These are phyloP conservation scores for Coriolopsis trogii DNA, from an alignment of 1,284 basidiomycete species.

Conservation along the genomic window DNA sequence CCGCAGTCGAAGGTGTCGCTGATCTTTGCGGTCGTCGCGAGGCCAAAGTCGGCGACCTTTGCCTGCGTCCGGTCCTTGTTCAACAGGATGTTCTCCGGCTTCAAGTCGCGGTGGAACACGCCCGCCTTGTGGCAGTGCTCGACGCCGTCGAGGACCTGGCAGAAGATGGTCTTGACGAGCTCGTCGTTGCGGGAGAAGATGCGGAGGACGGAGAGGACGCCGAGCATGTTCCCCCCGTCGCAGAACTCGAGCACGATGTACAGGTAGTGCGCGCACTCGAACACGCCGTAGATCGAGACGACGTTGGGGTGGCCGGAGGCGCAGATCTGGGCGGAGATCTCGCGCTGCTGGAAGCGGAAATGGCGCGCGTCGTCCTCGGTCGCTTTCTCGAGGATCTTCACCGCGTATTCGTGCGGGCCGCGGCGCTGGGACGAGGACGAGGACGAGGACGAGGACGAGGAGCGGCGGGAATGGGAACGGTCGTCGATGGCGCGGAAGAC, in stretches of 20 bases:
- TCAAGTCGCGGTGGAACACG: conserved; percentile 72
- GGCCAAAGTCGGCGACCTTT: conserved; percentile 66
- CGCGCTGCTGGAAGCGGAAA: conserved; percentile 29
- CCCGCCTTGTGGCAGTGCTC: conserved; percentile 59
- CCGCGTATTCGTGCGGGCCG: conserved; percentile 48
- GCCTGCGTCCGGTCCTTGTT: conserved; percentile 47
- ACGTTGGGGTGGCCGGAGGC: conserved; percentile 59
- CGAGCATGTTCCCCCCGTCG: conserved; percentile 64
- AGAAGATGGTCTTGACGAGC: conserved; percentile 53
- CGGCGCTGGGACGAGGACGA: conserved; percentile 33
- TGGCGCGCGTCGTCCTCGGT: conserved; percentile 44
- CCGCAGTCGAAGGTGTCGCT: conserved; percentile 53
- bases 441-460: too few relatives aligned
- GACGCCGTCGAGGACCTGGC: conserved; percentile 66
- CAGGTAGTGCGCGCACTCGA: conserved; percentile 56
- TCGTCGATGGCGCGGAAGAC: conserved; percentile 43
- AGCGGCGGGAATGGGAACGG: background rate
- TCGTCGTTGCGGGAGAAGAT: conserved; percentile 51
- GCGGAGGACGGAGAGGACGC: conserved; percentile 54
- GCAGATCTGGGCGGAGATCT: conserved; percentile 48
- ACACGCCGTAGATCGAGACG: conserved; percentile 57
- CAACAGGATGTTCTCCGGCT: conserved; percentile 74
- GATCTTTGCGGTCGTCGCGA: conserved; percentile 56
- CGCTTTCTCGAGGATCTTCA: conserved; percentile 66
- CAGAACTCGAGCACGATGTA: conserved; percentile 68